A percentile compares a stretch with the other conserved stretches of the same genome.
Conservation (phyloP, 176 grass and related monocot species). For the Oryza officinalis region DNA sequence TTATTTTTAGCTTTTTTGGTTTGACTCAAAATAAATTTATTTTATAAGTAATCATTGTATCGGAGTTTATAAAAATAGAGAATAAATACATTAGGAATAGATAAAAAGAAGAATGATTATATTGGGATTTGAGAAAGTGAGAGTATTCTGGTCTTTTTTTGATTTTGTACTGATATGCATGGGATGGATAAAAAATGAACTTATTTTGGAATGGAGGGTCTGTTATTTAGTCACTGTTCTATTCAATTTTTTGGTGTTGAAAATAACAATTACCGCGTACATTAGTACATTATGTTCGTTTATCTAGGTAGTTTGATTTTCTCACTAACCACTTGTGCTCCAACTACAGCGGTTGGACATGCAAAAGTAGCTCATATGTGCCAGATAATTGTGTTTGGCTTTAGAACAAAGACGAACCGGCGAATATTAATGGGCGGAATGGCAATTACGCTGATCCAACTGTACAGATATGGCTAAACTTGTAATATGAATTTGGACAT, state of each 20-base stretch:
- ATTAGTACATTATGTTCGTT: not conserved
- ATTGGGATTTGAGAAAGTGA: too few relatives aligned
- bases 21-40: too few relatives aligned
- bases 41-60: too few relatives aligned
- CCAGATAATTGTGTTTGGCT: slow-evolving; percentile 59
- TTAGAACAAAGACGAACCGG: slow-evolving; percentile 43
- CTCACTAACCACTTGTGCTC: slow-evolving; percentile 1
- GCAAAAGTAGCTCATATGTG: not conserved
- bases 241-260: not conserved
- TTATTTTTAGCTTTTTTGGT: too few relatives aligned
- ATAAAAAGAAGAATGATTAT: too few relatives aligned
- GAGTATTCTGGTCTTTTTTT: too few relatives aligned
- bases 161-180: too few relatives aligned
- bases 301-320: slow-evolving; percentile 5
- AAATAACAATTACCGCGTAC: not conserved
- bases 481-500: too few relatives aligned
- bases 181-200: too few relatives aligned
- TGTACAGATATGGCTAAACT: slow-evolving; percentile 30
- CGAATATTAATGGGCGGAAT: slow-evolving; percentile 49
- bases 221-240: not conserved
- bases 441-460: slow-evolving; percentile 53
- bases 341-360: slow-evolving; percentile 34
- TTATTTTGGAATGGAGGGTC: too few relatives aligned
- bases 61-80: too few relatives aligned
- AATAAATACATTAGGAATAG: too few relatives aligned